A percentile compares a stretch with the other conserved stretches of the same genome.
Evolutionary conservation across 768 basidiomycete species (phyloP).

Genomic region (Zangia roseola): DNA sequence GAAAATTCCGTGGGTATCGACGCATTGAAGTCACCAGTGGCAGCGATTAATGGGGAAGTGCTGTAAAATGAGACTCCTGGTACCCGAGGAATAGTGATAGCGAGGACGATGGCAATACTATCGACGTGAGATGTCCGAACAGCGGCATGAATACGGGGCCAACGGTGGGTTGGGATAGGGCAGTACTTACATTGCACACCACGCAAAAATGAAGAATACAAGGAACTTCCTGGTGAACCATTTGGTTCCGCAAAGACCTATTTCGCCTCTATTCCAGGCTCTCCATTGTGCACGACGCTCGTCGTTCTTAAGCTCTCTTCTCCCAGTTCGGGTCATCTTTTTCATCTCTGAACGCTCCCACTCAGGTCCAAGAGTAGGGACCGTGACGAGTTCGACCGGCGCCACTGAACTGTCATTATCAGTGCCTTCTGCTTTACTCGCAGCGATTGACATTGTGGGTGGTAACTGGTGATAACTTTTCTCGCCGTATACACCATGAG

Average conservation of each 20-base stretch:
- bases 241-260: constrained; percentile 70
- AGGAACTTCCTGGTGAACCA: constrained; percentile 74
- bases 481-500: constrained; percentile 4
- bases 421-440: constrained; percentile 36
- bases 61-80: constrained; percentile 67
- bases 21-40: constrained; percentile 55
- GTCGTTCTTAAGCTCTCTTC: constrained; percentile 59
- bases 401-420: constrained; percentile 35
- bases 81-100: constrained; percentile 80
- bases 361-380: constrained; percentile 88
- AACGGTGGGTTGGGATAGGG: not conserved
- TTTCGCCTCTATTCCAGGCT: constrained; percentile 75
- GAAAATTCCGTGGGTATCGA: constrained; percentile 65
- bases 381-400: constrained; percentile 86
- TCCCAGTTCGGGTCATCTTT: constrained; percentile 71
- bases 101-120: constrained; percentile 69
- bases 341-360: constrained; percentile 81
- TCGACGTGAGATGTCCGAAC: not conserved
- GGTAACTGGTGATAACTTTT: constrained; percentile 47
- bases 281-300: constrained; percentile 60
- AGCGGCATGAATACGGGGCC: constrained; percentile 3
- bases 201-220: constrained; percentile 64
- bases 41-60: constrained; percentile 53
- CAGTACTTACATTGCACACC: constrained; percentile 52
- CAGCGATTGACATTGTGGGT: constrained; percentile 19